Percentiles rank a stretch among this genome's conserved stretches.
Evolutionary conservation across 2,329 filamentous ascomycete species (phyloP).

Genomic region (Didymella pomorum): DNA sequence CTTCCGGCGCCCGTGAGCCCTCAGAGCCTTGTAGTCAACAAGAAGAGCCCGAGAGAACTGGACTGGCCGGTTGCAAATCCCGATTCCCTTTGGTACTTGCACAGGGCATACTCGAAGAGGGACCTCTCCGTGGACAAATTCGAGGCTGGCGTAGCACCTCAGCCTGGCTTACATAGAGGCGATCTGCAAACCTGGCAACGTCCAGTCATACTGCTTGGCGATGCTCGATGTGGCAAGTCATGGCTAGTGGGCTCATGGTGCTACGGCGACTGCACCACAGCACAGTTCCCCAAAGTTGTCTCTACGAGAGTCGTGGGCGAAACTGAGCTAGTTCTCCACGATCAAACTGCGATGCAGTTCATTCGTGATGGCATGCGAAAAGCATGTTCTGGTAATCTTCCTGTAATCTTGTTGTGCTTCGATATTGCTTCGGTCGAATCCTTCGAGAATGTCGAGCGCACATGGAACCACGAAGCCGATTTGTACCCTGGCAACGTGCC

Average conservation of each 20-base stretch:
- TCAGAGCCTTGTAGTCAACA: neutral
- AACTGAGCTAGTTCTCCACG: constrained; percentile 2
- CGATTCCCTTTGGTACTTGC: neutral
- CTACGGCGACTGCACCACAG: no score
- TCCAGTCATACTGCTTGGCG: constrained; percentile 21
- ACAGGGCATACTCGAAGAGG: constrained; percentile 7
- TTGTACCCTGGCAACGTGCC: constrained; percentile 18
- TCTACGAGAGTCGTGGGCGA: neutral
- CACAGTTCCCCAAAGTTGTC: no score
- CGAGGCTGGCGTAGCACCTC: neutral
- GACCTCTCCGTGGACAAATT: constrained; percentile 10
- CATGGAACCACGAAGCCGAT: constrained; percentile 27
- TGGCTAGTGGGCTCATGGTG: constrained; percentile 12
- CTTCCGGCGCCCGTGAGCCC: constrained; percentile 3
- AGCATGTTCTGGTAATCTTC: constrained; percentile 6
- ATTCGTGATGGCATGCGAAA: neutral
- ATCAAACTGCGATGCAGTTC: neutral
- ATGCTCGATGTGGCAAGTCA: constrained; percentile 20
- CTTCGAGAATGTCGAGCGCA: constrained; percentile 21
- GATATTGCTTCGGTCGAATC: constrained; percentile 21
- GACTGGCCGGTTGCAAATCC: neutral
- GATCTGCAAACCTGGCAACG: no score
- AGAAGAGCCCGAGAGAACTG: neutral
- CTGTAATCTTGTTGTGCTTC: constrained; percentile 28
- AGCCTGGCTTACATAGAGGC: no score